Conservation (phyloP, 2,329 filamentous ascomycete genomes). For the Aspergillus cejpii region DNA sequence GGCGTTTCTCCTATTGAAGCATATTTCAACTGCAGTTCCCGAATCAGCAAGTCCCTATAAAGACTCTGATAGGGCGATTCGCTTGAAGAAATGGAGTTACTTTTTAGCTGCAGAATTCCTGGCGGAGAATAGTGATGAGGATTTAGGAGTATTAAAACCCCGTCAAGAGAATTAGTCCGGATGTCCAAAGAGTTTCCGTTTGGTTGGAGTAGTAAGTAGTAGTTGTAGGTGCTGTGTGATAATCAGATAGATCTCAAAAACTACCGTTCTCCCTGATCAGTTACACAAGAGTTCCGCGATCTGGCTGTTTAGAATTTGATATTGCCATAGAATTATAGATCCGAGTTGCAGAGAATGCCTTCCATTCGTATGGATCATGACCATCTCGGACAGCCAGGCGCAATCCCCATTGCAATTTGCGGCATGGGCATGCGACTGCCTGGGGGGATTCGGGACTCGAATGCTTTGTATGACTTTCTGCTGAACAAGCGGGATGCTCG, state of each 20-base stretch:
- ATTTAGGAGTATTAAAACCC: background rate
- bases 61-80: too few relatives aligned
- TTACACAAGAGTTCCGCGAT: background rate
- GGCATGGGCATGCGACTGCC: conserved; percentile 23
- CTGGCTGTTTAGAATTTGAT: background rate
- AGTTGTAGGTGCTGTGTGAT: background rate
- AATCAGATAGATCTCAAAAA: background rate
- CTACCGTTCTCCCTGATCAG: background rate
- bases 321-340: background rate
- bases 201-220: background rate
- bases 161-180: background rate
- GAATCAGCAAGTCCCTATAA: too few relatives aligned
- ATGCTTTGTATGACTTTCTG: conserved; percentile 21
- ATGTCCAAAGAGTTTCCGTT: background rate
- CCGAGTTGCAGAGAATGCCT: background rate
- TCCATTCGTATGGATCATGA: background rate
- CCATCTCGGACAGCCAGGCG: too few relatives aligned
- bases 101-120: too few relatives aligned
- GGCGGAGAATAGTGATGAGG: too few relatives aligned
- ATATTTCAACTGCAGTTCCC: background rate
- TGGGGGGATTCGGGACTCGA: conserved; percentile 11
- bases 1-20: too few relatives aligned
- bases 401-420: conserved; percentile 17
- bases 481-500: conserved; percentile 17
- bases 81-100: too few relatives aligned